Percentiles rank a stretch among this genome's conserved stretches.
Conservation (phyloP, 768 basidiomycete genomes). For the Leccinum sublutescens region DNA sequence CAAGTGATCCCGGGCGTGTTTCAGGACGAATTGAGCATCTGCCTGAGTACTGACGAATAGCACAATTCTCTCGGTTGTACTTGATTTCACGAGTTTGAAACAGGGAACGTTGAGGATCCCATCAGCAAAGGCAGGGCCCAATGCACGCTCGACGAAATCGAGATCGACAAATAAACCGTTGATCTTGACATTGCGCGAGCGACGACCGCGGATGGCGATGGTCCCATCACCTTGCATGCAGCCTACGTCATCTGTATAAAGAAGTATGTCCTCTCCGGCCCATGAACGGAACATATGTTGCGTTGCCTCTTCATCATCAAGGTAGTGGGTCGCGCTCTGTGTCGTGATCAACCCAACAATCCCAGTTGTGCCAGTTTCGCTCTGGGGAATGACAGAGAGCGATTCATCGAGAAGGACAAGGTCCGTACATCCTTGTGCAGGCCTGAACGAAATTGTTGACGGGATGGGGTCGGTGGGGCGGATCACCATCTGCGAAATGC, state of each 20-base stretch:
- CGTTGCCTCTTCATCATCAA: slow-evolving; percentile 14
- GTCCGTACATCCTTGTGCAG: slow-evolving; percentile 10
- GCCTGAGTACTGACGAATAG: slow-evolving; percentile 6
- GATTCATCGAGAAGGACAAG: slow-evolving; percentile 16
- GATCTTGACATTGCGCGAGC: slow-evolving; percentile 17
- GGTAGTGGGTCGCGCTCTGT: slow-evolving; percentile 12
- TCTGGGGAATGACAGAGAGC: slow-evolving; percentile 8
- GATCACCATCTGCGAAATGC: slow-evolving; percentile 15
- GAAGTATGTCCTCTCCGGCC: slow-evolving; percentile 11
- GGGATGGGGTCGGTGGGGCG: slow-evolving; percentile 15
- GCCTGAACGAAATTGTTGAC: slow-evolving; percentile 9
- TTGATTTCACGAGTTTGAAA: slow-evolving; percentile 17
- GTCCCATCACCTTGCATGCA: slow-evolving; percentile 19
- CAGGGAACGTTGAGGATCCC: slow-evolving; percentile 3
- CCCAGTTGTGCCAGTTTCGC: slow-evolving; percentile 5
- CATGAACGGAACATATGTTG: slow-evolving; percentile 18
- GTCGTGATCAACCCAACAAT: slow-evolving; percentile 12
- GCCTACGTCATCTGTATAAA: slow-evolving; percentile 16
- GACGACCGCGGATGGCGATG: slow-evolving; percentile 12
- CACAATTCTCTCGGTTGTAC: slow-evolving; percentile 4
- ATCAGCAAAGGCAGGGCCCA: slow-evolving; percentile 14
- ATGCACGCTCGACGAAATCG: slow-evolving; percentile 17
- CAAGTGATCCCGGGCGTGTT: slow-evolving; percentile 13
- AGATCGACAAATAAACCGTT: slow-evolving; percentile 17
- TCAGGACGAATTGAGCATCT: slow-evolving; percentile 11